Evolutionary conservation across 2,329 filamentous ascomycete species (phyloP).

Genomic region (Beauveria pseudobassiana): DNA sequence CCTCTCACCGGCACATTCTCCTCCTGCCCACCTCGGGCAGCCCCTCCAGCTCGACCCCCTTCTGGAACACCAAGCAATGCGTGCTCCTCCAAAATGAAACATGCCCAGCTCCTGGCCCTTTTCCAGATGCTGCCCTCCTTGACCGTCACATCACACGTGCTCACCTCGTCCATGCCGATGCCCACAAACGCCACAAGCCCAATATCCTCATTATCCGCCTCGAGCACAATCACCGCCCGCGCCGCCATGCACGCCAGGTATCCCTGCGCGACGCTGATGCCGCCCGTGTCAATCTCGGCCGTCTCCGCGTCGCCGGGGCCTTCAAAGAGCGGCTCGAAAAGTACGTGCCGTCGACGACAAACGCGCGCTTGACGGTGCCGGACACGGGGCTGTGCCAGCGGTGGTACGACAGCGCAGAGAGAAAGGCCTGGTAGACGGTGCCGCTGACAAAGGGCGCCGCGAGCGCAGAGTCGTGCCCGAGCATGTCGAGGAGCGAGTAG

Average conservation of each 20-base stretch:
- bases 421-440: conserved; percentile 64
- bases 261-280: conserved; percentile 49
- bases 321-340: conserved; percentile 49
- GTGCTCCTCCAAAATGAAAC: conserved; percentile 71
- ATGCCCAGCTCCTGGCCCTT: conserved; percentile 70
- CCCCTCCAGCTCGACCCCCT: conserved; percentile 40
- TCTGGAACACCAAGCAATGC: conserved; percentile 60
- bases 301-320: conserved; percentile 21
- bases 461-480: conserved; percentile 43
- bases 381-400: conserved; percentile 64
- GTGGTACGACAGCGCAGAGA: conserved; percentile 62
- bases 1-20: conserved; percentile 34
- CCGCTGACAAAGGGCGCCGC: conserved; percentile 51
- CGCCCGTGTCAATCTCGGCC: conserved; percentile 31
- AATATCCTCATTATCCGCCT: conserved; percentile 59
- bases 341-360: conserved; percentile 57
- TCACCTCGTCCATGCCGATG: conserved; percentile 72
- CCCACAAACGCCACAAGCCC: conserved; percentile 64
- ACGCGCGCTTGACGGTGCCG: conserved; percentile 52
- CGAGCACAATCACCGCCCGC: conserved; percentile 60
- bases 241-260: conserved; percentile 62
- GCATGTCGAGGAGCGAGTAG: conserved; percentile 59
- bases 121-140: conserved; percentile 52
- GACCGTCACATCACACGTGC: conserved; percentile 64
- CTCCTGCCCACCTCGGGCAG: conserved; percentile 28